Percentiles rank a stretch among this genome's conserved stretches.
Evolutionary conservation across 768 basidiomycete species (phyloP).

Genomic region (Boletus sp.): DNA sequence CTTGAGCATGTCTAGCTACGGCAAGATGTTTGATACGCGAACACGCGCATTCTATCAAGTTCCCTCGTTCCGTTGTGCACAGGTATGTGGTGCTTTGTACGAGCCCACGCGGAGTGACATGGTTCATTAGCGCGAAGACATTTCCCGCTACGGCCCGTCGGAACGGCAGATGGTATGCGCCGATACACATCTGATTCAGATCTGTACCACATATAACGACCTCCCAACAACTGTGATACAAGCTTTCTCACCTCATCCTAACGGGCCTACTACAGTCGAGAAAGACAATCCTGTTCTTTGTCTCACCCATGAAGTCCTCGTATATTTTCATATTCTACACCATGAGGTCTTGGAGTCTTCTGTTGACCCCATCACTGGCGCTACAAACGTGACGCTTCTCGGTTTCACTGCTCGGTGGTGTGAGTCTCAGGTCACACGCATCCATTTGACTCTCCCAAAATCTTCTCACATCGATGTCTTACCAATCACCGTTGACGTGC

Average conservation of each 20-base stretch:
- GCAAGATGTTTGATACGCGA: not conserved
- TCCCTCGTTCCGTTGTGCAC: not conserved
- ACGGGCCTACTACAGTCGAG: not conserved
- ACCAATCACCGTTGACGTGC: not conserved
- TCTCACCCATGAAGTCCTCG: not conserved
- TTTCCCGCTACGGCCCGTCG: not conserved
- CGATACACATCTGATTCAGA: too few relatives aligned
- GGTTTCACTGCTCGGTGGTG: accelerated
- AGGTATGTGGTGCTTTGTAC: not conserved
- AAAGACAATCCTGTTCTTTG: not conserved
- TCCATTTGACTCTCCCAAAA: not conserved
- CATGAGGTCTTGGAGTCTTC: not conserved
- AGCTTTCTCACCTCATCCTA: too few relatives aligned
- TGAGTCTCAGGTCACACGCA: not conserved
- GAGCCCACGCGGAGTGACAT: constrained; percentile 7
- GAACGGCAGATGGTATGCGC: accelerated
- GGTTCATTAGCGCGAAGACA: not conserved
- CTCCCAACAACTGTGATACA: too few relatives aligned
- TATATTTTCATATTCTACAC: accelerated
- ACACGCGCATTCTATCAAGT: not conserved
- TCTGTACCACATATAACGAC: too few relatives aligned
- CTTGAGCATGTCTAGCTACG: accelerated
- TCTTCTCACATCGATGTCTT: not conserved
- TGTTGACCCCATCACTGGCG: not conserved
- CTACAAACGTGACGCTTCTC: not conserved